Conservation (phyloP, 2,329 filamentous ascomycete genomes). For the Claviceps sp. region DNA sequence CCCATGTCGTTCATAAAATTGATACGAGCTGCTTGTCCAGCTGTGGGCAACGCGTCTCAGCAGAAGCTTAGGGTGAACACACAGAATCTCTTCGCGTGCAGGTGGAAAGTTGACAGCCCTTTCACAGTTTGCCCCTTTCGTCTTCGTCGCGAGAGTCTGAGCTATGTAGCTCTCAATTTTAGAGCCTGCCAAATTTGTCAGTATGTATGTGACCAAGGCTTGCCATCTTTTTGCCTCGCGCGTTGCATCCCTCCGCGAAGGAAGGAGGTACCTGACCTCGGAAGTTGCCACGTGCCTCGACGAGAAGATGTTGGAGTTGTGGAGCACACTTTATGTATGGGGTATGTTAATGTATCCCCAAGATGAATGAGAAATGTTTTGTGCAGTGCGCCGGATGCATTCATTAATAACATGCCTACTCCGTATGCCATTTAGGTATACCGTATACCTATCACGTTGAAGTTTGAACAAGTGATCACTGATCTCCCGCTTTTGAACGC, state of each 20-base stretch:
- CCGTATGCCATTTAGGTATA: too few species aligned
- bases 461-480: too few species aligned
- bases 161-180: too few species aligned
- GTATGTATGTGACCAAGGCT: not conserved
- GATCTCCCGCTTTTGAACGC: too few species aligned
- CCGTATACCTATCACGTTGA: too few species aligned
- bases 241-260: not conserved
- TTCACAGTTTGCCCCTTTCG: not conserved
- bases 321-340: not conserved
- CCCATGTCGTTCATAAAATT: not conserved
- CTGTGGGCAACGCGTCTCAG: not conserved
- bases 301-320: not conserved
- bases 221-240: not conserved
- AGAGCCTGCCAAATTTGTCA: not conserved
- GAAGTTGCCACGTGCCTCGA: not conserved
- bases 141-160: not conserved
- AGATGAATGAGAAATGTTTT: too few species aligned
- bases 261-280: not conserved
- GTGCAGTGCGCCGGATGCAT: not conserved
- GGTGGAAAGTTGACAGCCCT: not conserved
- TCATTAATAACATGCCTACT: not conserved
- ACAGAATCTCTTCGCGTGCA: not conserved
- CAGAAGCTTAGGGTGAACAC: not conserved
- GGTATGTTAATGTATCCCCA: not conserved
- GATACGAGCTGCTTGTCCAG: not conserved